Percentiles rank a stretch among this genome's conserved stretches.
Evolutionary conservation across 176 grass and related monocot genomes (phyloP).

Genomic region (Thinopyrum elongatum): DNA sequence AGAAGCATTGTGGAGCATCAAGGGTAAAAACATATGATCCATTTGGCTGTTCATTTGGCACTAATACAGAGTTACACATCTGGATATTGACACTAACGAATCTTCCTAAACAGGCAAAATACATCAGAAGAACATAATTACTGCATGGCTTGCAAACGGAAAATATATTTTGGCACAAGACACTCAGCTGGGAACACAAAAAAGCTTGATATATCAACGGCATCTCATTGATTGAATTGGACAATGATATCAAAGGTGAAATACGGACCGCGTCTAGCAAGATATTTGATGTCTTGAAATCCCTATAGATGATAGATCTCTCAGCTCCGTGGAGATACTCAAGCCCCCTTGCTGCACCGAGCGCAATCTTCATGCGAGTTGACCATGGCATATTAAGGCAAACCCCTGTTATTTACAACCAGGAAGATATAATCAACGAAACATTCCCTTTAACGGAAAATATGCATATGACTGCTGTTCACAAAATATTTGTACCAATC

Average conservation of each 20-base stretch:
- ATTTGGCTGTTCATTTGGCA: neutral
- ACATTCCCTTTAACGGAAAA: neutral
- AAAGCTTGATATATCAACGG: neutral
- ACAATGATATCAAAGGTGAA: constrained; percentile 3
- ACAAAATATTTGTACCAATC: neutral
- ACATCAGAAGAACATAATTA: constrained; percentile 3
- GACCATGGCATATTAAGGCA: constrained; percentile 91
- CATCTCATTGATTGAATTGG: neutral
- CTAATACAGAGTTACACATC: neutral
- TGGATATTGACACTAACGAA: neutral
- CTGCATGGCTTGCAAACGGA: neutral
- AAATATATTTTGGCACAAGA: neutral
- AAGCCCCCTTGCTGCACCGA: constrained; percentile 84
- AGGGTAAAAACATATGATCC: neutral
- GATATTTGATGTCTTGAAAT: constrained; percentile 99
- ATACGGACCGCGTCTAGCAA: constrained; percentile 82
- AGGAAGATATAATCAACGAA: constrained; percentile 35
- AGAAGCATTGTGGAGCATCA: neutral
- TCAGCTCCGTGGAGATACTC: constrained; percentile 88
- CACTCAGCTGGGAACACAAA: neutral
- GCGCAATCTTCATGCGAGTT: constrained; percentile 88
- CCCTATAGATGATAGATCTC: constrained; percentile 96
- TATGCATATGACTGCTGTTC: neutral
- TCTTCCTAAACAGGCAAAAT: neutral
- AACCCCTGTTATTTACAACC: constrained; percentile 64